Conservation (phyloP, 1,284 basidiomycete genomes). For the Irpex sp. region DNA sequence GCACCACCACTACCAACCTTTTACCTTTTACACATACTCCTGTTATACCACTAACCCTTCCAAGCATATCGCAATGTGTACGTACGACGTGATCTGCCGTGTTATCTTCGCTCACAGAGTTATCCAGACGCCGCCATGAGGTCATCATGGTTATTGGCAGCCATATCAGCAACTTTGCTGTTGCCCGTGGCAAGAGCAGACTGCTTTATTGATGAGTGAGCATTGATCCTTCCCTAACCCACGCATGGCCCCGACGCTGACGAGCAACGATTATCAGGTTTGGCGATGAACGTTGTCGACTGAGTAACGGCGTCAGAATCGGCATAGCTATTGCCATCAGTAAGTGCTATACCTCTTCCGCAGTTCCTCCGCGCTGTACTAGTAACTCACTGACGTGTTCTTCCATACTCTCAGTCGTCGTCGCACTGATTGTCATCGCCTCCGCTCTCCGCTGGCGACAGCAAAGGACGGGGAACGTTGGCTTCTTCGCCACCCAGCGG, state of each 20-base stretch:
- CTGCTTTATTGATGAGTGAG: constrained; percentile 21
- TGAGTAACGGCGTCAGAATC: constrained; percentile 23
- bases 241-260: background rate
- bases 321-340: constrained; percentile 27
- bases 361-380: background rate
- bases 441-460: constrained; percentile 15
- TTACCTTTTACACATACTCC: background rate
- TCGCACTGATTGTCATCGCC: constrained; percentile 13
- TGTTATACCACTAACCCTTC: background rate
- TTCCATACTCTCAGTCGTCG: constrained; percentile 10
- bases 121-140: background rate
- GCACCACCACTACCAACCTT: background rate
- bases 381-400: background rate
- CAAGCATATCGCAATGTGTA: background rate
- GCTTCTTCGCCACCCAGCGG: constrained; percentile 10
- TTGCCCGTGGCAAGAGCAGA: constrained; percentile 20
- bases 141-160: background rate
- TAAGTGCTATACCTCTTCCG: constrained; percentile 12
- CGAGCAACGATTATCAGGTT: constrained; percentile 10
- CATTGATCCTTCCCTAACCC: background rate
- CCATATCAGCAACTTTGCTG: constrained; percentile 10
- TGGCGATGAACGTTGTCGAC: constrained; percentile 20
- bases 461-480: constrained; percentile 17
- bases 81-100: background rate
- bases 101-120: too few species aligned